Conservation (phyloP, 2,329 filamentous ascomycete species). For the Venturia pyrina region DNA sequence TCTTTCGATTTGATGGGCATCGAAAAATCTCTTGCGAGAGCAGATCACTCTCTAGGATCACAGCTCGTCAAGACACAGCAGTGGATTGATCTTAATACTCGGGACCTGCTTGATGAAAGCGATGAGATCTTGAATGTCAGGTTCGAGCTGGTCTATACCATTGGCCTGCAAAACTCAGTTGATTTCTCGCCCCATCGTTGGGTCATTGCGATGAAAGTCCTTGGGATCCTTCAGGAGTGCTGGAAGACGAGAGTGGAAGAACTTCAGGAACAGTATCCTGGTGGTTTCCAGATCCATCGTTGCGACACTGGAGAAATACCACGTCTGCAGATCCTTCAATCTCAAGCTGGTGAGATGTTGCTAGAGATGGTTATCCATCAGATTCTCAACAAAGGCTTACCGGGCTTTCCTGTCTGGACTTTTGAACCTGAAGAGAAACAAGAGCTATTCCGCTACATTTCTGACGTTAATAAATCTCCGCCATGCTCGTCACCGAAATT, state of each 20-base stretch:
- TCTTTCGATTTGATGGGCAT: background rate
- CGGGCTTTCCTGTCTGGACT: slow-evolving; percentile 12
- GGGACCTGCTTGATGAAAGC: slow-evolving; percentile 53
- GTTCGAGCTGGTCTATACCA: slow-evolving; percentile 26
- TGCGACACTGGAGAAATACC: slow-evolving; percentile 34
- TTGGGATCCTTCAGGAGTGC: slow-evolving; percentile 32
- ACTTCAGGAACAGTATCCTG: slow-evolving; percentile 28
- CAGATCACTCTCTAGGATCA: slow-evolving; percentile 31
- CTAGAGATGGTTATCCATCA: slow-evolving; percentile 15
- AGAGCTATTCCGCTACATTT: slow-evolving; percentile 10
- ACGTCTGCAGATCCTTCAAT: slow-evolving; percentile 40
- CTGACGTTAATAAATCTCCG: slow-evolving; percentile 5
- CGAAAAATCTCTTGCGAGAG: slow-evolving; percentile 16
- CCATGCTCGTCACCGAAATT: background rate
- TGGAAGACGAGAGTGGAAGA: slow-evolving; percentile 15
- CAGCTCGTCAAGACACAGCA: slow-evolving; percentile 27
- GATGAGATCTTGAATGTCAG: slow-evolving; percentile 25
- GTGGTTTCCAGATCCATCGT: slow-evolving; percentile 37
- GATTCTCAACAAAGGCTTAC: slow-evolving; percentile 16
- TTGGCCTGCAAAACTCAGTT: slow-evolving; percentile 35
- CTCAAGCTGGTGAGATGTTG: slow-evolving; percentile 17
- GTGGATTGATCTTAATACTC: slow-evolving; percentile 36
- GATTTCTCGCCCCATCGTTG: slow-evolving; percentile 48
- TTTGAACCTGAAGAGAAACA: background rate
- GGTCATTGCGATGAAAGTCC: slow-evolving; percentile 43